These are phyloP conservation scores for Lagerstroemia speciosa DNA, from an alignment of 345 rosid genomes.

Conservation along the genomic window DNA sequence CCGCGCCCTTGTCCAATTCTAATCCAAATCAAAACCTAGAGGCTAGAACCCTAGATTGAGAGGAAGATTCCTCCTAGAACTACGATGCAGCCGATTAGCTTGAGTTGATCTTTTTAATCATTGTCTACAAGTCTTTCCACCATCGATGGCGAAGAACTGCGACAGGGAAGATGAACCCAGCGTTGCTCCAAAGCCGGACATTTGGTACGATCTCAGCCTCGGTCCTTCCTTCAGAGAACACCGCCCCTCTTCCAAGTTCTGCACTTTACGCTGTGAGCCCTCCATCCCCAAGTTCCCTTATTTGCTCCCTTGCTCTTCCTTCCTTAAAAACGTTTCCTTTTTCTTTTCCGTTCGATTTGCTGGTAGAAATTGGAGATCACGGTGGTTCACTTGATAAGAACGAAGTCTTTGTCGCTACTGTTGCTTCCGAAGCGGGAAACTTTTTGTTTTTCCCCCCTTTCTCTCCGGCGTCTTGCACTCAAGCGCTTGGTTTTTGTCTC, in stretches of 20 bases:
- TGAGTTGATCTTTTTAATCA: background rate
- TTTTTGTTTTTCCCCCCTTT: background rate
- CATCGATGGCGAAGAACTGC: constrained; percentile 1
- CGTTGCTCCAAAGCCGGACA: constrained; percentile 50
- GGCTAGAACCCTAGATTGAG: background rate
- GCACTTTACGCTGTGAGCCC: constrained; percentile 61
- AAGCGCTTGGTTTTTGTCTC: no score
- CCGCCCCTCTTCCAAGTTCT: constrained; percentile 38
- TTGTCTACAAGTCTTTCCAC: background rate
- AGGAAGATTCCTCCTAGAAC: background rate
- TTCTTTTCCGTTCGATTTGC: background rate
- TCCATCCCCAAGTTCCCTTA: no score
- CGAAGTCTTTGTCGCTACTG: background rate
- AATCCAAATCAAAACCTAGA: background rate
- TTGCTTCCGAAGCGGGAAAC: background rate
- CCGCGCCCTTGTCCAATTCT: no score
- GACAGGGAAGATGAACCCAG: constrained; percentile 45
- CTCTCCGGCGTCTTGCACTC: background rate
- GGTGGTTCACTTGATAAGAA: background rate
- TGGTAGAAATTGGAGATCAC: background rate
- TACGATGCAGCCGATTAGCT: background rate
- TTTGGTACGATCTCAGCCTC: constrained; percentile 56
- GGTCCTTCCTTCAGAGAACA: constrained; percentile 56
- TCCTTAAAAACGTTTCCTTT: no score
- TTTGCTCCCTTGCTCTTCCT: background rate